Evolutionary conservation across 2,329 filamentous ascomycete species (phyloP), one percentile per base, ranked within the genome.

Genomic region (Corynespora cassiicola): DNA sequence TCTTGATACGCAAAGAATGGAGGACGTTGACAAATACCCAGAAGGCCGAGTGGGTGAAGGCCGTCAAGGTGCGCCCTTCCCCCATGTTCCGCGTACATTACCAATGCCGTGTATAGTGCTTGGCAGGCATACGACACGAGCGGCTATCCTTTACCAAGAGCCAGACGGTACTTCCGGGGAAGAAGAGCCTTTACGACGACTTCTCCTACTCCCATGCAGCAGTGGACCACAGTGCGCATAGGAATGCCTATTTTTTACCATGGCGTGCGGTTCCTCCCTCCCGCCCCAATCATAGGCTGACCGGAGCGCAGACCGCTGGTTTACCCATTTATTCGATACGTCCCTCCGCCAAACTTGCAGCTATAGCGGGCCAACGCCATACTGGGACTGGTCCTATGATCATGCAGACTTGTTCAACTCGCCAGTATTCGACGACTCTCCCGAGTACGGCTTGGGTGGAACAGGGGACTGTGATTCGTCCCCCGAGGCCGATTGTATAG

Each of bases 361-460:
- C 5, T 36, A 36, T 19, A 26, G 21, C 22, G 42, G 34, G 14
- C 46, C 38, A 22, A 45, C 27, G 20, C 39, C 39, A 12, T 68
- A 67, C 50, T 69, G 64, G 64, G 63, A 69, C 41, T 69, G 66
- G 66, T 55, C 55, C 5, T 47, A 55, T 5, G 63, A 68, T 31
- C 49, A 46, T 21, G 42, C 42, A 14, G 42, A 52, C 39, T 40
- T 63, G 10, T 47, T 43, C 14, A 22, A 31, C 16, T 54, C 60
- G 7, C 37, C 57, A 25, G 43, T 65, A n/a, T 52, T 35, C 15
- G 32, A 27, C 15, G n/a, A n/a, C n/a, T n/a, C n/a, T n/a, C n/a
- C n/a, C n/a, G n/a, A n/a, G n/a, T 36, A 36, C 17, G 34, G 34
- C n/a, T 14, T 36, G 12, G 34, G 34, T 12, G 16, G 34, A 22